Evolutionary conservation across 2,329 filamentous ascomycete genomes (phyloP).

Genomic region (Claviceps sp.): DNA sequence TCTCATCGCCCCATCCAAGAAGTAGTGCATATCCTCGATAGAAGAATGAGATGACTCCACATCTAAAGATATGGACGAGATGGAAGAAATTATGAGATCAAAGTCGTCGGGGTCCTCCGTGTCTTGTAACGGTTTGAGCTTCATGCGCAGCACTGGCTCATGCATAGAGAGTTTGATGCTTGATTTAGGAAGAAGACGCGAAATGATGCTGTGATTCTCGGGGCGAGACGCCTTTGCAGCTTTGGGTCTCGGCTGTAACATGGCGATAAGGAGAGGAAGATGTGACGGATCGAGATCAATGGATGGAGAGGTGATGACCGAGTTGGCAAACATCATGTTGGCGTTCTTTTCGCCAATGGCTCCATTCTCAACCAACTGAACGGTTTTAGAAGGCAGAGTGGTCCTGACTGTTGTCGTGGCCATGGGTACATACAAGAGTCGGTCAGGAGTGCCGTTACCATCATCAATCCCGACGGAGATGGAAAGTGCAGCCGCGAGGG

Average conservation of each 20-base stretch:
- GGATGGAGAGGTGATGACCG: conserved; percentile 90
- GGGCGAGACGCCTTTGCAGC: conserved; percentile 23
- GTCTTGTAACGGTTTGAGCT: conserved; percentile 64
- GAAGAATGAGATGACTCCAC: conserved; percentile 90
- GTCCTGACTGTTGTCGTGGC: conserved; percentile 90
- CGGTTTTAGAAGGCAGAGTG: conserved; percentile 85
- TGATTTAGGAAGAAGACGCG: conserved; percentile 82
- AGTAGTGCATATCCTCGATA: conserved; percentile 75
- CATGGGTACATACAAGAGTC: conserved; percentile 91
- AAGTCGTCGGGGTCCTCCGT: conserved; percentile 63
- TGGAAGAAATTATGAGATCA: conserved; percentile 86
- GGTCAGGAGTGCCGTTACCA: conserved; percentile 71
- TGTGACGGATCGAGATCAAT: conserved; percentile 87
- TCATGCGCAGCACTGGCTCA: conserved; percentile 84
- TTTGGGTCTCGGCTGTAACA: conserved; percentile 47
- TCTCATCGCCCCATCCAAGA: conserved; percentile 66
- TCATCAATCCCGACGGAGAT: conserved; percentile 87
- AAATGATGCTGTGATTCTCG: conserved; percentile 58
- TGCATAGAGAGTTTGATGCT: conserved; percentile 94
- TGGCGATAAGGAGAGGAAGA: conserved; percentile 67
- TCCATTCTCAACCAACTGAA: conserved; percentile 62
- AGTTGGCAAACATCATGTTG: conserved; percentile 92
- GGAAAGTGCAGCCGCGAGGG: conserved; percentile 79
- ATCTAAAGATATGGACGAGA: conserved; percentile 86
- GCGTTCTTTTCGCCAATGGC: conserved; percentile 74